Evolutionary conservation across 768 basidiomycete species (phyloP).

Genomic region (Zangia roseola): DNA sequence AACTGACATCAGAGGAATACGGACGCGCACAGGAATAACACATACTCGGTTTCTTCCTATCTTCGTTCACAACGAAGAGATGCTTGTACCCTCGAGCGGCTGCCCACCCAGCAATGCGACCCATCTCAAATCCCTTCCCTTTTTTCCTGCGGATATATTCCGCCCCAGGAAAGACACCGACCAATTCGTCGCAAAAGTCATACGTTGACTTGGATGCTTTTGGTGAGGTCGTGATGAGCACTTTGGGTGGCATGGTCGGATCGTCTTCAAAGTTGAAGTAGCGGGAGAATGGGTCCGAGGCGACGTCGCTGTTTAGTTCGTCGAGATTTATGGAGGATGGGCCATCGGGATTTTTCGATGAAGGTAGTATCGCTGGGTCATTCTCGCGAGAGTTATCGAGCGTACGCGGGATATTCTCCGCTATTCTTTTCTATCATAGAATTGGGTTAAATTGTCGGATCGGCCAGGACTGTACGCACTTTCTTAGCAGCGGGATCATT

Average conservation of each 20-base stretch:
- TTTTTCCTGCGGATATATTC: slow-evolving; percentile 86
- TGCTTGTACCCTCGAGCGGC: slow-evolving; percentile 86
- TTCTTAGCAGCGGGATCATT: slow-evolving; percentile 76
- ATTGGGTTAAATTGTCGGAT: not conserved
- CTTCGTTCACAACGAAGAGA: slow-evolving; percentile 91
- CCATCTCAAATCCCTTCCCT: slow-evolving; percentile 88
- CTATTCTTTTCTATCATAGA: slow-evolving; percentile 69
- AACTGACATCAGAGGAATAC: slow-evolving; percentile 7
- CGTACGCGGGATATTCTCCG: slow-evolving; percentile 85
- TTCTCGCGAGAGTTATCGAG: slow-evolving; percentile 92
- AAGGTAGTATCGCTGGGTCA: slow-evolving; percentile 48
- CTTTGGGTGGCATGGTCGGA: slow-evolving; percentile 75
- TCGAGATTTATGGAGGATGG: slow-evolving; percentile 43
- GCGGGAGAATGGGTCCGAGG: slow-evolving; percentile 72
- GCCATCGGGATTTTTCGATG: slow-evolving; percentile 28
- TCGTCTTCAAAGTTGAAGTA: slow-evolving; percentile 71
- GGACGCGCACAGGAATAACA: slow-evolving; percentile 10
- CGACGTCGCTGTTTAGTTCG: slow-evolving; percentile 67
- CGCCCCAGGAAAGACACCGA: slow-evolving; percentile 87
- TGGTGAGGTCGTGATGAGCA: slow-evolving; percentile 87
- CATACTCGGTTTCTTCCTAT: slow-evolving; percentile 91
- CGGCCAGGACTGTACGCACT: slow-evolving; percentile 43
- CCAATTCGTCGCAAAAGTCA: slow-evolving; percentile 89
- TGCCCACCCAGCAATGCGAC: slow-evolving; percentile 91
- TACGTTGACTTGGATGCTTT: slow-evolving; percentile 88